These are phyloP conservation scores for Taiozyma onychis DNA, from an alignment of 1,139 yeast species.

Conservation along the genomic window DNA sequence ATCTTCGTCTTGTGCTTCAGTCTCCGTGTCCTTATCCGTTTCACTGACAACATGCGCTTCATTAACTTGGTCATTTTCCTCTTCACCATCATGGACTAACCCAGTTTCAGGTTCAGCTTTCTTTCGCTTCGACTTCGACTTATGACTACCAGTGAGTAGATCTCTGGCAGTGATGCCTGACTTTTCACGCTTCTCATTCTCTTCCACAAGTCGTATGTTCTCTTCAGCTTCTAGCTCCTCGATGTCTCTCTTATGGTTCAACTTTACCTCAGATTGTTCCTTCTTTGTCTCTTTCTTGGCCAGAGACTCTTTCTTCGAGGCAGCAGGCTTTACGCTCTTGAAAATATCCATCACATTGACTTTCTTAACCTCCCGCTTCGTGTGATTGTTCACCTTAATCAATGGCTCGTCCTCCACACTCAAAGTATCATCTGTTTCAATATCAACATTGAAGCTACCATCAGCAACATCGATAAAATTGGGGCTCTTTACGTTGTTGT, in stretches of 20 bases:
- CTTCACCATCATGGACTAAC: background rate
- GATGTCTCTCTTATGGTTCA: background rate
- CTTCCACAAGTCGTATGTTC: background rate
- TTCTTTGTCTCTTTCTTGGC: background rate
- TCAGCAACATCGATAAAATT: background rate
- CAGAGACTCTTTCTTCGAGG: background rate
- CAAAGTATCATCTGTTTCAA: constrained; percentile 8
- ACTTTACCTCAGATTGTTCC: background rate
- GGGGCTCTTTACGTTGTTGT: background rate
- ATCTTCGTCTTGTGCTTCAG: background rate
- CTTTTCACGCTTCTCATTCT: background rate
- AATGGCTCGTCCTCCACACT: background rate
- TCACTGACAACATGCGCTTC: background rate
- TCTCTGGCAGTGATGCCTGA: constrained; percentile 11
- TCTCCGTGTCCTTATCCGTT: background rate
- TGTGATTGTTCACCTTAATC: background rate
- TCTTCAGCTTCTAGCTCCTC: background rate
- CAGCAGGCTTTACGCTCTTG: background rate
- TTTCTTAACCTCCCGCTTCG: background rate
- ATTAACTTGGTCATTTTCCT: background rate
- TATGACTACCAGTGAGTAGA: constrained; percentile 8
- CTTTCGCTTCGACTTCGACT: background rate
- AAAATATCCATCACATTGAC: constrained; percentile 10
- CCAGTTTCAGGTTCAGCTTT: background rate
- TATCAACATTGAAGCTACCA: background rate